These are phyloP conservation scores for Cyberlindnera bimundalis DNA, from an alignment of 805 yeast species.

Conservation along the genomic window DNA sequence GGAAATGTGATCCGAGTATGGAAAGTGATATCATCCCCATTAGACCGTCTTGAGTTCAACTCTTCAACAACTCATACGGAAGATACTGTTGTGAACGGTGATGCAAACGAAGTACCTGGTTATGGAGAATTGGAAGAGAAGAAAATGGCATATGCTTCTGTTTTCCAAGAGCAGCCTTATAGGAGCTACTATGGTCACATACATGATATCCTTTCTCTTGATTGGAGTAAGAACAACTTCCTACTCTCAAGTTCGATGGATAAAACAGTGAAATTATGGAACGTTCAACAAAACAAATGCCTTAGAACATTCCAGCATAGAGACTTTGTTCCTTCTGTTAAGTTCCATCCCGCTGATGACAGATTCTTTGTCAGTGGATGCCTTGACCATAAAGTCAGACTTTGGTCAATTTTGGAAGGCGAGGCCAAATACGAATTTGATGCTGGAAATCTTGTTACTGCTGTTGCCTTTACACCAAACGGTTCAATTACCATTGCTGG, in stretches of 20 bases:
- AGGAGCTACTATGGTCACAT: conserved; percentile 63
- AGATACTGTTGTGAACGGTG: background rate
- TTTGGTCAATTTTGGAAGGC: conserved; percentile 84
- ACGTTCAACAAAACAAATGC: conserved; percentile 61
- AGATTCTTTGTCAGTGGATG: conserved; percentile 83
- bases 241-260: conserved; percentile 82
- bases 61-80: background rate
- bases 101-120: background rate
- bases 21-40: conserved; percentile 74
- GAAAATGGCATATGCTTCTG: conserved; percentile 56
- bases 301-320: conserved; percentile 64
- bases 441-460: conserved; percentile 67
- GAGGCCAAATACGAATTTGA: conserved; percentile 58
- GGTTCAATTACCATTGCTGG: conserved; percentile 63
- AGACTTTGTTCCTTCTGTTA: conserved; percentile 80
- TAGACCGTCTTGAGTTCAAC: conserved; percentile 42
- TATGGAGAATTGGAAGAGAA: conserved; percentile 7
- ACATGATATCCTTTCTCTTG: conserved; percentile 66
- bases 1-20: conserved; percentile 67
- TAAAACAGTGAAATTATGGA: conserved; percentile 81
- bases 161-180: conserved; percentile 66
- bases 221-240: conserved; percentile 88
- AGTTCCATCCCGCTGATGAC: conserved; percentile 83
- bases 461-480: conserved; percentile 68
- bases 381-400: conserved; percentile 64